Conservation (phyloP, 2,329 filamentous ascomycete genomes). For the Thielaviopsis punctulata region DNA sequence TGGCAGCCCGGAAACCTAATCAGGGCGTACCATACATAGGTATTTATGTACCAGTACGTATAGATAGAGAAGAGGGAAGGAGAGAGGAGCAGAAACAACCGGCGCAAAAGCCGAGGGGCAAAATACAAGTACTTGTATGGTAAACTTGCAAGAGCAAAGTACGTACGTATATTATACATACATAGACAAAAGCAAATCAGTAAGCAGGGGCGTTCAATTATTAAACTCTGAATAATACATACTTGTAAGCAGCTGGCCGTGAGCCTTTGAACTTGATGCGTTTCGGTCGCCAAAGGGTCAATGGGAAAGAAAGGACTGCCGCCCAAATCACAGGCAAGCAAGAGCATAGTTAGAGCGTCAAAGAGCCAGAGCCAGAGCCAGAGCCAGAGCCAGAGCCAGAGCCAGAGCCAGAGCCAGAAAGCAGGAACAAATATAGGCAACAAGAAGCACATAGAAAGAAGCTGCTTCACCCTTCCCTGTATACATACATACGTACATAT, state of each 20-base stretch:
- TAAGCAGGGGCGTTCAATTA: background rate
- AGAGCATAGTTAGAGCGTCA: background rate
- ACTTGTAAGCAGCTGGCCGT: no score
- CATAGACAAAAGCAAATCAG: background rate
- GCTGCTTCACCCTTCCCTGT: conserved; percentile 12
- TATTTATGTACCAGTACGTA: no score
- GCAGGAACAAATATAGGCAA: background rate
- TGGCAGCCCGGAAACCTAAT: background rate
- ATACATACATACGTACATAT: no score
- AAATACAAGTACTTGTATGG: background rate
- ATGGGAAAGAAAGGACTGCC: no score
- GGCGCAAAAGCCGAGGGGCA: background rate
- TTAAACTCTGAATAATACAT: background rate
- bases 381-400: no score
- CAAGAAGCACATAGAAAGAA: background rate
- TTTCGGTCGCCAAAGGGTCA: no score
- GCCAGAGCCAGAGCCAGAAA: no score
- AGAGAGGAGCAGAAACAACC: background rate
- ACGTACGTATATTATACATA: no score
- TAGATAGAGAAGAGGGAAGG: background rate
- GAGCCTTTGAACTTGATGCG: no score
- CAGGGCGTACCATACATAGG: no score
- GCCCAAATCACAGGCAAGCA: background rate
- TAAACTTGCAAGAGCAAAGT: no score
- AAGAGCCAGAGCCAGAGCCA: no score